Conservation (phyloP, 1,139 yeast genomes). For the Yamadazyma epiphylla region DNA sequence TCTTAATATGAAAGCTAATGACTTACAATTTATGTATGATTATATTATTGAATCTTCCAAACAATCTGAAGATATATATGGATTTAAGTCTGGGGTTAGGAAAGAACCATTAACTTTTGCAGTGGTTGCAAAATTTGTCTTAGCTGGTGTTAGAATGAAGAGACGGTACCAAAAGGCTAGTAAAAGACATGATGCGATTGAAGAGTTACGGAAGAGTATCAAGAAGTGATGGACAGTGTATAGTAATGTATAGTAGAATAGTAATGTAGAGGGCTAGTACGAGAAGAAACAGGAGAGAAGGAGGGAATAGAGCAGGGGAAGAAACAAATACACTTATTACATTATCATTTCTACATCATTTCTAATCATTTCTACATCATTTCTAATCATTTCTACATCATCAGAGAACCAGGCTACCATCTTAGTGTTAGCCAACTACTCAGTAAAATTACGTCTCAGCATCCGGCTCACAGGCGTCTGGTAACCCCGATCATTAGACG, state of each 20-base stretch:
- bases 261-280: neutral
- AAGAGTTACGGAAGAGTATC: constrained; percentile 24
- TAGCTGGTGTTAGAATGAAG: constrained; percentile 53
- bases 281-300: no score
- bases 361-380: neutral
- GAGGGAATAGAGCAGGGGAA: no score
- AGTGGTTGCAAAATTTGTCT: constrained; percentile 46
- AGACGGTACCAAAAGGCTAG: constrained; percentile 30
- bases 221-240: constrained; percentile 3
- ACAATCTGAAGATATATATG: neutral
- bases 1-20: constrained; percentile 36
- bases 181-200: constrained; percentile 20
- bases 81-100: no score
- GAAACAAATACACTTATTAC: no score
- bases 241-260: constrained; percentile 2
- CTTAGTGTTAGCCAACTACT: constrained; percentile 9
- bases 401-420: no score
- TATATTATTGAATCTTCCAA: constrained; percentile 30
- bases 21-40: constrained; percentile 49
- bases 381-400: neutral
- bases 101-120: constrained; percentile 22
- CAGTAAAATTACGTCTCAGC: constrained; percentile 20
- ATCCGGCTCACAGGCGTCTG: constrained; percentile 43
- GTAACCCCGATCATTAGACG: constrained; percentile 36
- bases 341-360: neutral